Percentiles rank a stretch among this genome's conserved stretches.
Evolutionary conservation across 495 filamentous ascomycete genomes (phyloP).

Genomic region (Talaromyces wortmannii): DNA sequence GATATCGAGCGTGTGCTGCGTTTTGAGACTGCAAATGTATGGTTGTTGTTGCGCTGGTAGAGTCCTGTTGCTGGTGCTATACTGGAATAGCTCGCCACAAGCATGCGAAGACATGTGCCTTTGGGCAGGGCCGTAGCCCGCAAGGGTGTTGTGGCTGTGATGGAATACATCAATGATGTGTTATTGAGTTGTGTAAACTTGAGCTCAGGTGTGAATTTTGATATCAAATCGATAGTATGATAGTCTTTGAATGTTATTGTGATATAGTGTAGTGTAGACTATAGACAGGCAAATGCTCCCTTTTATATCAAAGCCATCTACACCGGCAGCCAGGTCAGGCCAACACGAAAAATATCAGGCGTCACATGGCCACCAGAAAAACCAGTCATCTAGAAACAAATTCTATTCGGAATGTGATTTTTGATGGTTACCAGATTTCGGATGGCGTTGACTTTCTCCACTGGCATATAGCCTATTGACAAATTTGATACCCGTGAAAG

Average conservation of each 20-base stretch:
- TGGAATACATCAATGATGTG: neutral
- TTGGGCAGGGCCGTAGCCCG: constrained; percentile 15
- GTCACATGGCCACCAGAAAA: constrained; percentile 3
- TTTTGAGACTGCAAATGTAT: constrained; percentile 3
- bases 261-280: too few relatives aligned
- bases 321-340: neutral
- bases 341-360: neutral
- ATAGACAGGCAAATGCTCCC: neutral
- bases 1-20: constrained; percentile 15
- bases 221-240: too few relatives aligned
- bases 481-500: neutral
- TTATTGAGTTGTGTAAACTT: neutral
- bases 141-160: constrained; percentile 22
- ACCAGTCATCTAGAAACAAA: too few relatives aligned
- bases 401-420: too few relatives aligned
- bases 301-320: constrained; percentile 1
- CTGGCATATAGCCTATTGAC: neutral
- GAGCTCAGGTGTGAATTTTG: too few relatives aligned
- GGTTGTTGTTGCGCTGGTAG: neutral
- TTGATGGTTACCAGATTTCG: too few relatives aligned
- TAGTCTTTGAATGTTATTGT: too few relatives aligned
- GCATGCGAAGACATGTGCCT: neutral
- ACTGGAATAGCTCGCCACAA: neutral
- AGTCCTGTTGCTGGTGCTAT: neutral
- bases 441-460: too few relatives aligned